These are phyloP conservation scores for Sclerotinia sclerotiorum DNA, from an alignment of 2,329 filamentous ascomycete genomes.

Conservation along the genomic window DNA sequence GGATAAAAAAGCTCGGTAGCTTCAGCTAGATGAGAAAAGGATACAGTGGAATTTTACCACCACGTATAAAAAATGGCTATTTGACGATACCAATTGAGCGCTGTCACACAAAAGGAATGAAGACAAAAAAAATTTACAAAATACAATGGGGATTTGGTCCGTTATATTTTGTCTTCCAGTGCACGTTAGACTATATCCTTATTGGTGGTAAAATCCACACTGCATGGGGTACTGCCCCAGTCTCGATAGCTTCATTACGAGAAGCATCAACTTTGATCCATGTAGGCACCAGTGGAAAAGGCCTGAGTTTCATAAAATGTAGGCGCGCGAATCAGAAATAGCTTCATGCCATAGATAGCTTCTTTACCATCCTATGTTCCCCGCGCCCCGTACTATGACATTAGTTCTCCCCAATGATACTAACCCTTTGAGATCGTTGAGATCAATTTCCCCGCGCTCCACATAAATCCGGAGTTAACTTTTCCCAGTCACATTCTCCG, in stretches of 20 bases:
- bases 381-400: slow-evolving; percentile 2
- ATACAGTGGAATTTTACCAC: background rate
- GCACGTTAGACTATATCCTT: background rate
- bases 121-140: background rate
- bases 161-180: slow-evolving; percentile 8
- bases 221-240: background rate
- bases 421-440: background rate
- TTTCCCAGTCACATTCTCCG: background rate
- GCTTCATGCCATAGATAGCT: background rate
- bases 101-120: background rate
- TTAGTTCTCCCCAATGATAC: background rate
- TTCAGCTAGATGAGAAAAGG: background rate
- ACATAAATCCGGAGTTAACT: background rate
- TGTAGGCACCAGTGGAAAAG: background rate
- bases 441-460: slow-evolving; percentile 9
- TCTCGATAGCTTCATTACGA: background rate
- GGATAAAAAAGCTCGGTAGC: background rate
- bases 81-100: background rate
- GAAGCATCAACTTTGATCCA: background rate
- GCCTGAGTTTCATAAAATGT: background rate
- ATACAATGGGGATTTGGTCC: background rate
- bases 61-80: background rate
- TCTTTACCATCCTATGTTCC: background rate
- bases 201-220: slow-evolving; percentile 8
- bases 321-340: slow-evolving; percentile 1